A percentile compares a stretch with the other conserved stretches of the same genome.
Evolutionary conservation across 1,284 basidiomycete species (phyloP).

Genomic region (Lentinula novae-zelandiae): DNA sequence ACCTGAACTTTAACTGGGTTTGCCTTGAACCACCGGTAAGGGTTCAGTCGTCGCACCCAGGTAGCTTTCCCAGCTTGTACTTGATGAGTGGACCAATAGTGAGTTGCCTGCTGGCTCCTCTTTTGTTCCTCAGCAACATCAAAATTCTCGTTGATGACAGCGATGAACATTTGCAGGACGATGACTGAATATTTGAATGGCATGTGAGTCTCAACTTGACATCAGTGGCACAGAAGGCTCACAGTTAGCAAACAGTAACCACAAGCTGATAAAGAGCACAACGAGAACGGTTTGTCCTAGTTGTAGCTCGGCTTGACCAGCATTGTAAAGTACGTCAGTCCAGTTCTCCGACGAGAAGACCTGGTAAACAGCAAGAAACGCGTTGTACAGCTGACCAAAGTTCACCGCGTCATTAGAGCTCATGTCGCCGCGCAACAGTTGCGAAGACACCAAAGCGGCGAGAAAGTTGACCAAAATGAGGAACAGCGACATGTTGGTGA

Average conservation of each 20-base stretch:
- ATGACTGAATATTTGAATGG: constrained; percentile 58
- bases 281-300: constrained; percentile 76
- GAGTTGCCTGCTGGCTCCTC: constrained; percentile 75
- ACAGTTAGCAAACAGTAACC: constrained; percentile 96
- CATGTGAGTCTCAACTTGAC: neutral
- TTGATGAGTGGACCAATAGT: constrained; percentile 59
- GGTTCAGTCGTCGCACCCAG: constrained; percentile 83
- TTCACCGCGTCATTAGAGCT: constrained; percentile 56
- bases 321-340: constrained; percentile 79
- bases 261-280: constrained; percentile 75
- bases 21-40: constrained; percentile 79
- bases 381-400: constrained; percentile 87
- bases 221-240: constrained; percentile 28
- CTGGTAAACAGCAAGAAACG: constrained; percentile 89
- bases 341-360: constrained; percentile 96
- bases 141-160: constrained; percentile 98
- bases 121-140: constrained; percentile 91
- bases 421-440: constrained; percentile 81
- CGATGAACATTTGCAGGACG: constrained; percentile 97
- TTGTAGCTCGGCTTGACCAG: constrained; percentile 58
- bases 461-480: constrained; percentile 88
- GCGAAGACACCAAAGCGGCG: constrained; percentile 77
- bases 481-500: constrained; percentile 94
- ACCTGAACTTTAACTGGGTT: constrained; percentile 74
- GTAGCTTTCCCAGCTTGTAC: constrained; percentile 49